Base-by-base conservation (phyloP, 2,329 filamentous ascomycete species). In the Fusarium ramigenum region DNA sequence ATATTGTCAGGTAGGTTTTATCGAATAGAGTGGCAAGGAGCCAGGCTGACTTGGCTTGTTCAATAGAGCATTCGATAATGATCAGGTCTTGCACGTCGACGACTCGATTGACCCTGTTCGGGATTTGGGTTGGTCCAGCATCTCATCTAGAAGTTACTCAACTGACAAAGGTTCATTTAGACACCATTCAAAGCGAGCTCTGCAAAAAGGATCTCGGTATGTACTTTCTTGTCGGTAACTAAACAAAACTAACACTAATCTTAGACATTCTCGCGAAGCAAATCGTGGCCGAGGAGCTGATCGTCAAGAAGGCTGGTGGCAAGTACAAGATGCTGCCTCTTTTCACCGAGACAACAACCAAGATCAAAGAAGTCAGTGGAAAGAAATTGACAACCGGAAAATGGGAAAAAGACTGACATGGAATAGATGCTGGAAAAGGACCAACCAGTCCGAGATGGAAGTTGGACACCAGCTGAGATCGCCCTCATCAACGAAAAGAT, bases 311-410 rank as follows among this genome's bases (percentile, higher is more conserved):
- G 59, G 83, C 83, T 8, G 83, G 83, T 32, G 83, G 83, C 25
- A 85, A 84, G 53, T 84, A 84, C 70, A 85, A 84, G 78, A 85
- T 84, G 83, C 79, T 84, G 15, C 83, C 83, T 54, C 79, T 85
- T 56, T 85, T 85, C 65, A 81, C 80, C 2, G 83, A 84, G 76
- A 84, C 83, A 16, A 83, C 83, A 25, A 78, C 79, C 23, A 85
- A 85, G 70, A 84, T 85, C 60, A 74, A 74, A 70, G 81, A 73
- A 25, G 75, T 77, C 19, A 75, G 73, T 37, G n/a, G 4, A 9
- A 9, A 25, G 1, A 0, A 23, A n/a, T 5, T 4, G 14, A 4
- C 4, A n/a, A 5, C 10, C 8, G 4, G 1, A 5, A 7, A 32
- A 4, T 19, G 6, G 4, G 9, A 16, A 11, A 1, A 28, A 18